Conservation (phyloP, 805 yeast species). For the Monosporozyma unispora region DNA sequence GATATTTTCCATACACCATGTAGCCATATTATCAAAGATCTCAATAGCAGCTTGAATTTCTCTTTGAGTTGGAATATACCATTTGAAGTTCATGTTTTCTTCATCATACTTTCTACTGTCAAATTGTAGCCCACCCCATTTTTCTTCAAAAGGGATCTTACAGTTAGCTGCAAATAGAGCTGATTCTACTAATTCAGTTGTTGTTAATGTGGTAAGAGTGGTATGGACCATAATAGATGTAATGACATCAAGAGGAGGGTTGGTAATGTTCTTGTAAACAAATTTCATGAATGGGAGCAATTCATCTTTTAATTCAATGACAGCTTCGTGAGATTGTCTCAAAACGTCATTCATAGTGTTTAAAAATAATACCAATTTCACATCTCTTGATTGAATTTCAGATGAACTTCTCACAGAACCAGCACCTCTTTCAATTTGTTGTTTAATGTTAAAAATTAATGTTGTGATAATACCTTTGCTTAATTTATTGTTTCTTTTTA, state of each 20-base stretch:
- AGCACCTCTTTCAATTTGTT: conserved; percentile 72
- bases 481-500: conserved; percentile 42
- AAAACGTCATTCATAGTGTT: conserved; percentile 60
- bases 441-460: conserved; percentile 39
- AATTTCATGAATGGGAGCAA: conserved; percentile 33
- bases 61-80: conserved; percentile 62
- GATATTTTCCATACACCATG: conserved; percentile 37
- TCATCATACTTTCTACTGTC: conserved; percentile 39
- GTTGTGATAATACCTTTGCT: conserved; percentile 21
- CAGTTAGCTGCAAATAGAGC: conserved; percentile 44
- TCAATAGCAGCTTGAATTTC: conserved; percentile 57
- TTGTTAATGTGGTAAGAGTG: conserved; percentile 52
- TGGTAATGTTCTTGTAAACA: conserved; percentile 27
- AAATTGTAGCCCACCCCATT: conserved; percentile 75
- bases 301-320: conserved; percentile 39
- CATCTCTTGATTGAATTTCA: conserved; percentile 68
- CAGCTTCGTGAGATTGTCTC: conserved; percentile 51
- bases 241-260: conserved; percentile 52
- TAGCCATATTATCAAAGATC: conserved; percentile 43
- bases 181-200: conserved; percentile 50
- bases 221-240: conserved; percentile 61
- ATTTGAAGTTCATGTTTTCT: conserved; percentile 47
- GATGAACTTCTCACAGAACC: conserved; percentile 61
- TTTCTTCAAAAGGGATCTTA: conserved; percentile 31
- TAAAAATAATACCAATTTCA: conserved; percentile 60